A percentile compares a stretch with the other conserved stretches of the same genome.
phyloP scores from a whole-genome alignment of 331 rosid genomes.

The Quercus phellos region DNA sequence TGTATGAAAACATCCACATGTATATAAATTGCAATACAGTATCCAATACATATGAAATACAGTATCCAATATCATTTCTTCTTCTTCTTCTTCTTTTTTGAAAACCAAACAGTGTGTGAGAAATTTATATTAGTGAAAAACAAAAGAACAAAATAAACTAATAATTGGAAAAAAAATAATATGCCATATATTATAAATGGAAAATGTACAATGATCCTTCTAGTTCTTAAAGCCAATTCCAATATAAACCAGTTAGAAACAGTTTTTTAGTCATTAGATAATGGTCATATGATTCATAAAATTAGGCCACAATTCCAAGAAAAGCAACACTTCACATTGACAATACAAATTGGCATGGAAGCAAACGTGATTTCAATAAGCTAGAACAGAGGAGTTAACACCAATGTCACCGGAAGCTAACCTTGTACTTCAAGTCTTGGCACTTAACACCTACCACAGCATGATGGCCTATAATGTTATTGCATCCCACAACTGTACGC shows the following conservation, averaged over 20 bases:
- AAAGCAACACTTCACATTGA: neutral
- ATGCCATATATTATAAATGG: neutral
- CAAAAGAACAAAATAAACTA: neutral
- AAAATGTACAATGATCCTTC: neutral
- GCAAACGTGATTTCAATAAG: neutral
- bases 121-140: neutral
- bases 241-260: neutral
- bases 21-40: conserved; percentile 10
- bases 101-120: neutral
- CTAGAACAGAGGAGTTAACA: neutral
- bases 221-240: neutral
- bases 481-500: conserved; percentile 59
- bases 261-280: neutral
- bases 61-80: neutral
- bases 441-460: conserved; percentile 81
- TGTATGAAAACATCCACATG: conserved; percentile 2
- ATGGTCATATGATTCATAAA: neutral
- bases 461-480: conserved; percentile 82
- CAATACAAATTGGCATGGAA: neutral
- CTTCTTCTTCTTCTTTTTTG: neutral
- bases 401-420: conserved; percentile 13
- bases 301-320: neutral
- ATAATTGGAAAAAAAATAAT: neutral
- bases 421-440: conserved; percentile 91
- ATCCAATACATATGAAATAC: neutral